phyloP scores from a whole-genome alignment of 2,329 filamentous ascomycete species.

The Zasmidium citrigriseum region DNA sequence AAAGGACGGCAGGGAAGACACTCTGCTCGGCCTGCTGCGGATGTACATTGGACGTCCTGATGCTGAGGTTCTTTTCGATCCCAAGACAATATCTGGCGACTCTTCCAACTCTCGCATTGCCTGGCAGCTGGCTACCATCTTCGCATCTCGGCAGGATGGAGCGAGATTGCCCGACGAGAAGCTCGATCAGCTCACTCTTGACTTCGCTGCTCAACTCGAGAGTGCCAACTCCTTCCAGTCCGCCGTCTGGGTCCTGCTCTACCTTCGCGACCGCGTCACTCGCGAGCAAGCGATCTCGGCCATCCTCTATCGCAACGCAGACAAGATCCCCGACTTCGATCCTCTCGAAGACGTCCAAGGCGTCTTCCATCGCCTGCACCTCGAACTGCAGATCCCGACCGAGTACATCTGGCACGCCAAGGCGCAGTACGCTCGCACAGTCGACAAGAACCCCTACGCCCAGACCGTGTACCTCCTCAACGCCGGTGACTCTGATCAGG shows the following conservation, averaged over 20 bases:
- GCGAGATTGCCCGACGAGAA: conserved; percentile 38
- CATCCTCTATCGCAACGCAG: conserved; percentile 67
- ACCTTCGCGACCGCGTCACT: conserved; percentile 26
- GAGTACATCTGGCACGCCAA: conserved; percentile 86
- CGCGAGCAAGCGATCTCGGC: conserved; percentile 42
- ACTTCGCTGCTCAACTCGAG: conserved; percentile 36
- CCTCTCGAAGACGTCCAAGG: conserved; percentile 53
- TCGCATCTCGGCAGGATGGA: conserved; percentile 36
- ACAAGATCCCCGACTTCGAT: conserved; percentile 57
- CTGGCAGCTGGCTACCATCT: conserved; percentile 77
- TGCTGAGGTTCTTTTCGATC: conserved; percentile 71
- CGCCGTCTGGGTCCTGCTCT: conserved; percentile 34
- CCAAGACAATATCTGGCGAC: conserved; percentile 74
- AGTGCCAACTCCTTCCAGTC: conserved; percentile 27
- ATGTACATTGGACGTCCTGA: conserved; percentile 46
- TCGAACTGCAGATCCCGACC: conserved; percentile 69
- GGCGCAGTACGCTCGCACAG: conserved; percentile 76
- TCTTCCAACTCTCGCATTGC: conserved; percentile 73
- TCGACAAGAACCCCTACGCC: conserved; percentile 65
- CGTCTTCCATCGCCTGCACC: conserved; percentile 19
- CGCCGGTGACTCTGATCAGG: conserved; percentile 66
- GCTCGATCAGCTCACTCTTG: conserved; percentile 67
- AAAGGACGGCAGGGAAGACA: conserved; percentile 65
- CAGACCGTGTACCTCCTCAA: conserved; percentile 81
- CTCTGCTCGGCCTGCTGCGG: conserved; percentile 84